Evolutionary conservation across 2,329 filamentous ascomycete species (phyloP).

Genomic region (Mariannaea elegans): DNA sequence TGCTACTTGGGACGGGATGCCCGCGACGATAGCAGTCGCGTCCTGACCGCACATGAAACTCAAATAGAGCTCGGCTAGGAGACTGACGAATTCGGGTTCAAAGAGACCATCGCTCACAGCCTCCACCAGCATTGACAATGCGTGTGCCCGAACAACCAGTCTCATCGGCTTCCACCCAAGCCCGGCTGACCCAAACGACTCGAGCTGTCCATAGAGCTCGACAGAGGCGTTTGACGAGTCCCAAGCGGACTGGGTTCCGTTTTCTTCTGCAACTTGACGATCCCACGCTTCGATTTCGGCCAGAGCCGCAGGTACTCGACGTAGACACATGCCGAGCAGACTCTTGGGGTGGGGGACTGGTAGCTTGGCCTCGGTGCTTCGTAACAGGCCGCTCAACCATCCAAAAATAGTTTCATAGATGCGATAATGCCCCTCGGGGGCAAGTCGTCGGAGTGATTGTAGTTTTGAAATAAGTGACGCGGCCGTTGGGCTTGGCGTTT

Average conservation of each 20-base stretch:
- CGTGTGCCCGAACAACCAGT: slow-evolving; percentile 45
- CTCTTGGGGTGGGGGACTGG: slow-evolving; percentile 42
- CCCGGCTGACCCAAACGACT: slow-evolving; percentile 40
- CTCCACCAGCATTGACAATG: slow-evolving; percentile 39
- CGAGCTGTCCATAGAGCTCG: slow-evolving; percentile 48
- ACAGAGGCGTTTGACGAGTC: slow-evolving; percentile 38
- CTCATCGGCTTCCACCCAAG: slow-evolving; percentile 47
- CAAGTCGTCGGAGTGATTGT: slow-evolving; percentile 34
- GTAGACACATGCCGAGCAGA: slow-evolving; percentile 49
- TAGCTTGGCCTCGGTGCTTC: slow-evolving; percentile 34
- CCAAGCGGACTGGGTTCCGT: slow-evolving; percentile 39
- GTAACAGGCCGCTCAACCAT: slow-evolving; percentile 43
- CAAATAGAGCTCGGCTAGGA: slow-evolving; percentile 43
- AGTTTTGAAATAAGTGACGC: slow-evolving; percentile 33
- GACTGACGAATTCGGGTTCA: slow-evolving; percentile 36
- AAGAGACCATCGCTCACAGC: slow-evolving; percentile 45
- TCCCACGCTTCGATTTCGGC: slow-evolving; percentile 47
- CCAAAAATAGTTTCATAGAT: slow-evolving; percentile 47
- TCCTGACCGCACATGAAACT: slow-evolving; percentile 40
- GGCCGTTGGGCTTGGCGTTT: slow-evolving; percentile 2
- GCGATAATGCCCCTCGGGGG: slow-evolving; percentile 38
- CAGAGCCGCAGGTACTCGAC: slow-evolving; percentile 42
- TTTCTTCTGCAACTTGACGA: slow-evolving; percentile 31
- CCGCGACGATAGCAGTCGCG: slow-evolving; percentile 38
- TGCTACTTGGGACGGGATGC: slow-evolving; percentile 24